These are phyloP conservation scores for Leccinum truebloodii DNA, from an alignment of 768 basidiomycete genomes.

Conservation along the genomic window DNA sequence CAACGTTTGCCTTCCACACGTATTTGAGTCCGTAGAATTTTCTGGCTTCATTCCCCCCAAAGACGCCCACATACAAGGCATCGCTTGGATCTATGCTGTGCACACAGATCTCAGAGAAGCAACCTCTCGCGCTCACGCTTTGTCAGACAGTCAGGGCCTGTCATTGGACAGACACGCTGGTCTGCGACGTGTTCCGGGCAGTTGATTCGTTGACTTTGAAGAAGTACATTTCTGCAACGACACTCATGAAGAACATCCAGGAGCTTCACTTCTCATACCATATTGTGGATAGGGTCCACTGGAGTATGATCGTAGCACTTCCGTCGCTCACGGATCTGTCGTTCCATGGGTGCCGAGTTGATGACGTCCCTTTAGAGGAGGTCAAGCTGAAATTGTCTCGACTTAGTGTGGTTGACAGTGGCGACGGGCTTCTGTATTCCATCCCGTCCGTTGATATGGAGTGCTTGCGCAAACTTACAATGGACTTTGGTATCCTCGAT, in stretches of 20 bases:
- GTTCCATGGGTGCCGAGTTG: conserved; percentile 9
- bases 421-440: not conserved
- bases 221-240: conserved; percentile 4
- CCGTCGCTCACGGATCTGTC: conserved; percentile 15
- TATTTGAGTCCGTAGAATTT: conserved; percentile 37
- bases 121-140: not conserved
- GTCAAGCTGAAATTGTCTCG: not conserved
- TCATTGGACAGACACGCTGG: conserved; percentile 7
- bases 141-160: not conserved
- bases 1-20: conserved; percentile 37
- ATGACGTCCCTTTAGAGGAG: not conserved
- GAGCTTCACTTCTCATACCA: conserved; percentile 11
- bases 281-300: conserved; percentile 16
- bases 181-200: not conserved
- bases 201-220: not conserved
- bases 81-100: not conserved
- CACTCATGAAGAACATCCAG: conserved; percentile 23
- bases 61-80: not conserved
- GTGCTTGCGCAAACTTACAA: not conserved
- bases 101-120: not conserved
- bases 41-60: conserved; percentile 14
- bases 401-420: not conserved
- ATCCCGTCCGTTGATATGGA: not conserved
- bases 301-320: conserved; percentile 15
- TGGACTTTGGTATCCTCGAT: not conserved